Base-by-base conservation (phyloP, 805 yeast genomes). In the Cyberlindnera japonica region DNA sequence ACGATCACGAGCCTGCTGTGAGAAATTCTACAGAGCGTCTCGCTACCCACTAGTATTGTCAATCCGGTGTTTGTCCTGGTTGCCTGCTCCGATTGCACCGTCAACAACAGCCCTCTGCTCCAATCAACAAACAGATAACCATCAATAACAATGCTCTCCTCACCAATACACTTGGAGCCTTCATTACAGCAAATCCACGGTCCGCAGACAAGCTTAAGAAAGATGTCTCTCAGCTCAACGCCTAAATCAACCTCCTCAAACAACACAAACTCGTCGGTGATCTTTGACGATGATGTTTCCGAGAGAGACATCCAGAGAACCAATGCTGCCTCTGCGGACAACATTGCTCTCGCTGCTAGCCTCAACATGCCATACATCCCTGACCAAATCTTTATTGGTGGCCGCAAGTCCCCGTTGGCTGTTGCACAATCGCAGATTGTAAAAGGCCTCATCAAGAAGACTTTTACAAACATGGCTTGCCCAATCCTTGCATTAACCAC, bases 341-440 rank as follows among this genome's bases (percentile, higher is more conserved):
- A 34, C 36, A 8, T 31, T n/a, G 39, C 43, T 2, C 23, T 38
- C 15, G 38, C 50, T 2, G 38, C 41, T n/a, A 20, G 40, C 8
- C 38, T 48, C 14, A 37, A 40, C 31, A 33, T 52, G 34, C 52
- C 54, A 11, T 51, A 50, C 38, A 43, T 55, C 16, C 60, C 60
- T 23, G 57, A 54, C n/a, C 49, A 50, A 38, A 44, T 55, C 27
- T 48, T 44, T 37, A 82, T 93, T 21, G 99, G 98, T 25, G 95
- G 98, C 19, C 78, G 99, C 61, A 82, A 83, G 61, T 87, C 96
- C 15, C 72, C 76, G 52, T 69, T 93, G 49, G 99, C 99, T 1
- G 88, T 93, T 13, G 75, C 77, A 5, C 99, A 93, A 71, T 76
- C 88, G 30, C 83, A 85, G 55, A 75, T 77, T 34, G 88, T 91